Evolutionary conservation across 768 basidiomycete species (phyloP).

Genomic region (Hygrophoropsis aurantiaca): DNA sequence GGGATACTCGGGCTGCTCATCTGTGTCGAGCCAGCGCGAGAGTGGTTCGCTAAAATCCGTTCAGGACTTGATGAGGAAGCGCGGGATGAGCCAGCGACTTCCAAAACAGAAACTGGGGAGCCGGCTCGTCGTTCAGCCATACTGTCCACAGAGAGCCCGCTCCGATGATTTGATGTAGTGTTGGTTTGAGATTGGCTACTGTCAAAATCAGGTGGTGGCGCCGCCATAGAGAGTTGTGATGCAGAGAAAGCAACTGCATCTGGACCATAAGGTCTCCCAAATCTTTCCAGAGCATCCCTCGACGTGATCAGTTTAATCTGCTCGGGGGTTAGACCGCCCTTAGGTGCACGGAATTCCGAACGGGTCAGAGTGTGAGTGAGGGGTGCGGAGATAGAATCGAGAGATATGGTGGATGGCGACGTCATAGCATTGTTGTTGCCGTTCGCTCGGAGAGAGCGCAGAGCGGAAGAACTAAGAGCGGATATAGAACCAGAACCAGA

Average conservation of each 20-base stretch:
- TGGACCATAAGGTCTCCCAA: slow-evolving; percentile 74
- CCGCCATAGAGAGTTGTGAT: slow-evolving; percentile 41
- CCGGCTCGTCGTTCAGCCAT: neutral
- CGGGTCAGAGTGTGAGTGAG: slow-evolving; percentile 71
- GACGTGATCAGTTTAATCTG: slow-evolving; percentile 69
- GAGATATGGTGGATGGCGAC: slow-evolving; percentile 69
- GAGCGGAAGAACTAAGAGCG: slow-evolving; percentile 32
- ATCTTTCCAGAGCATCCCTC: slow-evolving; percentile 62
- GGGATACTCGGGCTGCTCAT: neutral
- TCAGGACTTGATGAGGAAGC: neutral
- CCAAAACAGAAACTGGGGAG: neutral
- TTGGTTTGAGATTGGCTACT: neutral
- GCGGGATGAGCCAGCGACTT: neutral
- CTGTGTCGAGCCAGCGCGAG: too few relatives aligned
- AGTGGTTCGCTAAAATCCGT: too few relatives aligned
- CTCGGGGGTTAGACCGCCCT: slow-evolving; percentile 46
- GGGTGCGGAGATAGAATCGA: slow-evolving; percentile 74
- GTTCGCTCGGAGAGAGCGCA: slow-evolving; percentile 49
- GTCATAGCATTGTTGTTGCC: slow-evolving; percentile 43
- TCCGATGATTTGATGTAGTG: neutral
- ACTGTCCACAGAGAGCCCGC: neutral
- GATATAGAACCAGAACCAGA: slow-evolving; percentile 38
- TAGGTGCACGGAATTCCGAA: slow-evolving; percentile 66
- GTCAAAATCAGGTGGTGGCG: slow-evolving; percentile 57
- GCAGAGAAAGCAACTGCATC: slow-evolving; percentile 67